Evolutionary conservation across 202 grass and related monocot genomes (phyloP).

Genomic region (Carex sylvatica): DNA sequence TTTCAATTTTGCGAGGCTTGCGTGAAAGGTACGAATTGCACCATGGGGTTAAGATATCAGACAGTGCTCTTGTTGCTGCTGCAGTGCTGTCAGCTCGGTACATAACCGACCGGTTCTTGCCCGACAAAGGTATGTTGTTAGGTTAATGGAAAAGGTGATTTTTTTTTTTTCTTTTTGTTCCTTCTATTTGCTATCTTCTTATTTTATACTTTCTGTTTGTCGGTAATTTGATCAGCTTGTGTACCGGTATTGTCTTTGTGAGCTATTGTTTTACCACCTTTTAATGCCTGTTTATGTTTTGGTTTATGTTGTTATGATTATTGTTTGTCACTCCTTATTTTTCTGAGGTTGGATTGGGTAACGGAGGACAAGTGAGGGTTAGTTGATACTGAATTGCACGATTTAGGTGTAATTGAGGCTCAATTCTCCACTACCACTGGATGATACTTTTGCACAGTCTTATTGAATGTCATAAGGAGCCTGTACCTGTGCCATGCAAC

Average conservation of each 20-base stretch:
- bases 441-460: background rate
- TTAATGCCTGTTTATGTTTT: background rate
- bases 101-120: conserved; percentile 90
- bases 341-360: background rate
- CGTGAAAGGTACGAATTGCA: conserved; percentile 82
- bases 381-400: background rate
- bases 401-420: background rate
- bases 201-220: background rate
- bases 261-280: background rate
- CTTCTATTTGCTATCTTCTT: background rate
- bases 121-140: conserved; percentile 68
- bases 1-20: conserved; percentile 76
- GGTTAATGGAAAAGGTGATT: background rate
- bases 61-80: conserved; percentile 84
- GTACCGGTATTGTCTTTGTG: conserved; percentile 1
- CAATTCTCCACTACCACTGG: background rate
- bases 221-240: background rate
- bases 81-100: conserved; percentile 78
- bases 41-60: conserved; percentile 95
- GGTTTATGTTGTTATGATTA: background rate
- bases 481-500: background rate
- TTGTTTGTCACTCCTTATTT: background rate
- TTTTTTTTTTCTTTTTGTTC: background rate
- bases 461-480: background rate
- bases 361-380: background rate